Conservation (phyloP, 2,329 filamentous ascomycete genomes). For the Aureobasidium namibiae region DNA sequence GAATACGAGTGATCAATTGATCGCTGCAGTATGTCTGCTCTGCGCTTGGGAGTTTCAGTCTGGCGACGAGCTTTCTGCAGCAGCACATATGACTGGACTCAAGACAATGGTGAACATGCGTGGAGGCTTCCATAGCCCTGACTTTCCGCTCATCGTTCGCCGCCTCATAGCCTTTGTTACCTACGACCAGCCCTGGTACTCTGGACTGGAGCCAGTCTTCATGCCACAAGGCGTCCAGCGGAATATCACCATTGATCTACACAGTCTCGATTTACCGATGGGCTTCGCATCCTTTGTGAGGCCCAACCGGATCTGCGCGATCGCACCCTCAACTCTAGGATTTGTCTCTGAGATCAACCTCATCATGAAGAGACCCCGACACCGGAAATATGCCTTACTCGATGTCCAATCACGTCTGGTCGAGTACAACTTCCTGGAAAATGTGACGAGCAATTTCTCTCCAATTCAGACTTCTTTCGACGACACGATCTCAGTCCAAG, state of each 20-base stretch:
- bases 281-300: neutral
- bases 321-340: neutral
- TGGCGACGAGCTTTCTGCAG: slow-evolving; percentile 16
- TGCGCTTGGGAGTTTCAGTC: slow-evolving; percentile 19
- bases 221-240: neutral
- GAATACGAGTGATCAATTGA: slow-evolving; percentile 14
- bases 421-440: slow-evolving; percentile 12
- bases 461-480: slow-evolving; percentile 15
- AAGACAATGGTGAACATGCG: slow-evolving; percentile 17
- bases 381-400: neutral
- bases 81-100: slow-evolving; percentile 18
- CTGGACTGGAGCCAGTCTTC: slow-evolving; percentile 15
- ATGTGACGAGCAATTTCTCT: slow-evolving; percentile 15
- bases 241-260: neutral
- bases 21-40: slow-evolving; percentile 17
- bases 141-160: slow-evolving; percentile 13
- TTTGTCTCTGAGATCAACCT: neutral
- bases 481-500: slow-evolving; percentile 16
- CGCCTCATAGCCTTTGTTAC: slow-evolving; percentile 15
- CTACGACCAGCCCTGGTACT: slow-evolving; percentile 16
- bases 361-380: neutral
- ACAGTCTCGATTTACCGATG: neutral
- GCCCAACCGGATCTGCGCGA: neutral
- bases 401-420: neutral
- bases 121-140: slow-evolving; percentile 15